phyloP scores from a whole-genome alignment of 2,329 filamentous ascomycete species.

The Bertia moriformis region DNA sequence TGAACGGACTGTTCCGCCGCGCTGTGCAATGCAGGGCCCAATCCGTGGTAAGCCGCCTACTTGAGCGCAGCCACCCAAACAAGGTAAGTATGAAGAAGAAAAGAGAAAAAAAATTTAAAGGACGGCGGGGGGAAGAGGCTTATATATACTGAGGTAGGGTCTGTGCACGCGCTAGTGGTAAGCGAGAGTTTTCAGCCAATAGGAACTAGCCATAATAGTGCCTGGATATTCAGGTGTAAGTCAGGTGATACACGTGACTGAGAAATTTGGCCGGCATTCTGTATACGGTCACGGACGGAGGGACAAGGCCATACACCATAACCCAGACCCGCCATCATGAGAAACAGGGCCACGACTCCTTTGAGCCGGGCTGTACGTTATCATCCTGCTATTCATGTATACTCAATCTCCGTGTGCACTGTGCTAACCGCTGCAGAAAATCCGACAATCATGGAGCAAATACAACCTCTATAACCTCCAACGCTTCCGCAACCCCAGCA shows the following conservation, averaged over 20 bases:
- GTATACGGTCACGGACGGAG: no score
- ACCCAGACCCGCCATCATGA: background rate
- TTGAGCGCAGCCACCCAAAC: background rate
- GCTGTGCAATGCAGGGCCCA: slow-evolving; percentile 1
- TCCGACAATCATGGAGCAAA: slow-evolving; percentile 94
- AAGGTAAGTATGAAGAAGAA: slow-evolving; percentile 1
- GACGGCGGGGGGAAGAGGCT: background rate
- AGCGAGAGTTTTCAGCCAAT: background rate
- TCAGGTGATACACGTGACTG: background rate
- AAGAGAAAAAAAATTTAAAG: background rate
- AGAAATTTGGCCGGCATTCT: slow-evolving; percentile 1
- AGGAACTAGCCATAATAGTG: no score
- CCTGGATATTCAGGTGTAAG: background rate
- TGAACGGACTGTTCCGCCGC: slow-evolving; percentile 1
- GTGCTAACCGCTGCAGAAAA: slow-evolving; percentile 63
- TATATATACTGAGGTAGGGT: background rate
- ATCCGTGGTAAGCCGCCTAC: slow-evolving; percentile 1
- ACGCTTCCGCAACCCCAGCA: slow-evolving; percentile 29
- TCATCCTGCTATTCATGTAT: no score
- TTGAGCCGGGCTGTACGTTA: background rate
- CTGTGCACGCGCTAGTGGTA: background rate
- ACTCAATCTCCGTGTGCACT: no score
- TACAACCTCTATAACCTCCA: slow-evolving; percentile 86
- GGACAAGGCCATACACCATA: no score
- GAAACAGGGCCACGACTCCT: background rate